Evolutionary conservation across 345 rosid species (phyloP).

Genomic region (Chamaenerion angustifolium): DNA sequence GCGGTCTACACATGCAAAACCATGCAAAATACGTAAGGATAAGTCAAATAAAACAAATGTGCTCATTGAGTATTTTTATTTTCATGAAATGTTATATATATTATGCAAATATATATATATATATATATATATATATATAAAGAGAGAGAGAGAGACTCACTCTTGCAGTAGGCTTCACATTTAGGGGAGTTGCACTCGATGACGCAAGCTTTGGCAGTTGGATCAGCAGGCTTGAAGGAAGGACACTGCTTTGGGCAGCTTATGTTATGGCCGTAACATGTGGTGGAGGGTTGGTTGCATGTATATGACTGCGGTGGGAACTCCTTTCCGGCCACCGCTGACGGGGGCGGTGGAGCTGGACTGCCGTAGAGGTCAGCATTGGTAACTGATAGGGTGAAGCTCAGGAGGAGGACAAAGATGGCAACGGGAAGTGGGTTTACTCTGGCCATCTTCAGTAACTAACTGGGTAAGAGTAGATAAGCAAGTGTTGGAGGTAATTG

Average conservation of each 20-base stretch:
- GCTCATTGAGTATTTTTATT: no score
- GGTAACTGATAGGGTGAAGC: conserved; percentile 1
- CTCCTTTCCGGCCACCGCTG: conserved; percentile 1
- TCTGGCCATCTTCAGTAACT: background rate
- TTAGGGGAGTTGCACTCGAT: conserved; percentile 6
- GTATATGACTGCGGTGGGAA: conserved; percentile 3
- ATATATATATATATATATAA: no score
- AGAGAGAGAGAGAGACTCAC: no score
- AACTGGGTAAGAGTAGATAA: background rate
- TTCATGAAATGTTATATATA: no score
- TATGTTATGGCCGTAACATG: conserved; percentile 3
- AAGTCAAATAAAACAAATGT: no score
- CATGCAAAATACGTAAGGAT: background rate
- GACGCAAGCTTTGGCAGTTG: conserved; percentile 10
- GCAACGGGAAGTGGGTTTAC: background rate
- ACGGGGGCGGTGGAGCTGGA: conserved; percentile 1
- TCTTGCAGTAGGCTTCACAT: conserved; percentile 11
- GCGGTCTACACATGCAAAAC: conserved; percentile 1
- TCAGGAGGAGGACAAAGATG: background rate
- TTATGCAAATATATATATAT: no score
- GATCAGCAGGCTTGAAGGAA: conserved; percentile 4
- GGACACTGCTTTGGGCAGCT: conserved; percentile 12
- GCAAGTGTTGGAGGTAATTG: background rate
- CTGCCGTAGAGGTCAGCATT: conserved; percentile 7
- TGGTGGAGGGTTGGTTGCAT: conserved; percentile 3